Percentiles rank a stretch among this genome's conserved stretches.
Evolutionary conservation across 805 yeast genomes (phyloP).

Genomic region (Helenozyma baotianmanensis): DNA sequence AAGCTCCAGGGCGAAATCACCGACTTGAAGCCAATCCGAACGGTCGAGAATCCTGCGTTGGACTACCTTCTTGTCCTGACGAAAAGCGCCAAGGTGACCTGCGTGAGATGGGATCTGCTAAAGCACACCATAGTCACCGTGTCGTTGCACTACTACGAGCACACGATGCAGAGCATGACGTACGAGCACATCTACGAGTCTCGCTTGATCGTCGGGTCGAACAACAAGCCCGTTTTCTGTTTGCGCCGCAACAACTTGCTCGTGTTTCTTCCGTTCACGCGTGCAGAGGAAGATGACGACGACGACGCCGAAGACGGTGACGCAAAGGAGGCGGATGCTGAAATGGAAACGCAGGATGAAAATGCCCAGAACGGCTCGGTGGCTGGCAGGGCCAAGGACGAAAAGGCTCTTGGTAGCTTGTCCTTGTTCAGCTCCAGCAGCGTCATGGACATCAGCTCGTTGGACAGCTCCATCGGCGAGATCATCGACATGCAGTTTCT

Average conservation of each 20-base stretch:
- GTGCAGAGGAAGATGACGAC: slow-evolving; percentile 37
- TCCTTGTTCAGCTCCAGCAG: slow-evolving; percentile 50
- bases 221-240: slow-evolving; percentile 45
- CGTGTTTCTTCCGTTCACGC: slow-evolving; percentile 64
- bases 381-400: slow-evolving; percentile 3
- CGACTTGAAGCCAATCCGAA: slow-evolving; percentile 48
- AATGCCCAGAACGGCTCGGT: slow-evolving; percentile 1
- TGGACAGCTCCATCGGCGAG: slow-evolving; percentile 56
- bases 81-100: slow-evolving; percentile 69
- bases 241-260: slow-evolving; percentile 63
- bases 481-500: slow-evolving; percentile 71
- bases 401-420: not conserved
- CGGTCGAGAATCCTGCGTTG: slow-evolving; percentile 41
- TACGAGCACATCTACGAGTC: slow-evolving; percentile 40
- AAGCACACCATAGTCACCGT: slow-evolving; percentile 58
- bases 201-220: slow-evolving; percentile 58
- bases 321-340: slow-evolving; percentile 11
- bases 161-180: slow-evolving; percentile 49
- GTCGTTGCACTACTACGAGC: slow-evolving; percentile 84
- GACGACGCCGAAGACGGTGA: slow-evolving; percentile 22
- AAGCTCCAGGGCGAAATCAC: slow-evolving; percentile 66
- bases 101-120: slow-evolving; percentile 63
- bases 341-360: slow-evolving; percentile 8
- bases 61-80: slow-evolving; percentile 68
- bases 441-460: slow-evolving; percentile 49